Conservation (phyloP, 2,329 filamentous ascomycete genomes). For the Trematosphaeria pertusa region DNA sequence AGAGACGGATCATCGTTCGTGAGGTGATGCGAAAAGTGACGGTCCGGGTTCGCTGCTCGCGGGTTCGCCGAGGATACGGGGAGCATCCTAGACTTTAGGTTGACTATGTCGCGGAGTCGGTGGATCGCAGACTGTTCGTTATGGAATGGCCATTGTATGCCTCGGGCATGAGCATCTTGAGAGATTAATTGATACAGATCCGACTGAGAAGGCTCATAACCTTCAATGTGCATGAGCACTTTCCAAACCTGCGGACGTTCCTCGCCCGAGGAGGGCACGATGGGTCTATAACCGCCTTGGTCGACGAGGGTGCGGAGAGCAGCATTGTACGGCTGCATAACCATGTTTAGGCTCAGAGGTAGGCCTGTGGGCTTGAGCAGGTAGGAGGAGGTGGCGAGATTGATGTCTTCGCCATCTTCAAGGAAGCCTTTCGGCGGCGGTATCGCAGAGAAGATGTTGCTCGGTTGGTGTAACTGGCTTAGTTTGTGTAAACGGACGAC, state of each 20-base stretch:
- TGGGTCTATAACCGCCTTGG: conserved; percentile 42
- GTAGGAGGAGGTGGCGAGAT: conserved; percentile 54
- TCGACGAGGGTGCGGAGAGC: conserved; percentile 44
- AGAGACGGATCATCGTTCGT: conserved; percentile 10
- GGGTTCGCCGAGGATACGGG: conserved; percentile 27
- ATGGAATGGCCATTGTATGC: conserved; percentile 41
- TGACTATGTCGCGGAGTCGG: conserved; percentile 38
- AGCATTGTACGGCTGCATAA: conserved; percentile 51
- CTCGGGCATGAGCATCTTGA: conserved; percentile 39
- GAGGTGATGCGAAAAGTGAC: neutral
- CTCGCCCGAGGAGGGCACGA: conserved; percentile 25
- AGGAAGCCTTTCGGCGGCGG: conserved; percentile 52
- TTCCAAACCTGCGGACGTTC: conserved; percentile 31
- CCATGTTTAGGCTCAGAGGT: conserved; percentile 29
- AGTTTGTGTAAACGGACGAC: conserved; percentile 60
- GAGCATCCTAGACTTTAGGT: conserved; percentile 27
- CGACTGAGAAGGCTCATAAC: conserved; percentile 37
- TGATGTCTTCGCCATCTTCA: conserved; percentile 56
- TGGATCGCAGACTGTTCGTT: conserved; percentile 30
- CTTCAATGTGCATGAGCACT: conserved; percentile 45
- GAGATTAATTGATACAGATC: conserved; percentile 39
- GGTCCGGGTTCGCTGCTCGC: conserved; percentile 22
- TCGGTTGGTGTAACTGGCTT: conserved; percentile 53
- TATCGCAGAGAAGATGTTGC: conserved; percentile 51
- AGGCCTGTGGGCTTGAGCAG: conserved; percentile 50